Percentiles rank a stretch among this genome's conserved stretches.
Evolutionary conservation across 2,329 filamentous ascomycete genomes (phyloP).

Genomic region (Hymenoscyphus scutula): DNA sequence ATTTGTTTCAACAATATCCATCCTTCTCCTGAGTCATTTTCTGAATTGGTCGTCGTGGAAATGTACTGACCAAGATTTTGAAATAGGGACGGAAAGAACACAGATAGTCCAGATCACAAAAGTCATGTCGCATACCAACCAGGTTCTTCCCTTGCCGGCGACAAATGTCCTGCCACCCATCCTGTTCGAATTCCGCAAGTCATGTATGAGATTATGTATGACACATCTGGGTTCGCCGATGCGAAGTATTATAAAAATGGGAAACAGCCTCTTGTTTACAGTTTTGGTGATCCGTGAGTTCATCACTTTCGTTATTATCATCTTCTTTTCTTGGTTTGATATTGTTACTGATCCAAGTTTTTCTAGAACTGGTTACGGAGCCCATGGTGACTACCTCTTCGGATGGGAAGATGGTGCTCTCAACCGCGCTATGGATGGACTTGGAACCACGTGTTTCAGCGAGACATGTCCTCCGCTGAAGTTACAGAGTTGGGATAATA

Average conservation of each 20-base stretch:
- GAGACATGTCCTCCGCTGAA: constrained; percentile 6
- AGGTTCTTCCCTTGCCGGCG: constrained; percentile 15
- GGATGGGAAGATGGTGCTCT: constrained; percentile 12
- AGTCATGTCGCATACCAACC: constrained; percentile 26
- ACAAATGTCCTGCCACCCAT: constrained; percentile 32
- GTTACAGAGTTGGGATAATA: constrained; percentile 10
- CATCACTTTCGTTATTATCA: no score
- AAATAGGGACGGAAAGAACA: constrained; percentile 25
- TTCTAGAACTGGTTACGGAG: constrained; percentile 31
- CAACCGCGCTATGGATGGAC: constrained; percentile 6
- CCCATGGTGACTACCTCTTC: constrained; percentile 13
- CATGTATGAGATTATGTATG: constrained; percentile 32
- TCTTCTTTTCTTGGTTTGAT: no score
- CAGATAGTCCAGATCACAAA: constrained; percentile 23
- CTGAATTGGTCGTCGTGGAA: background rate
- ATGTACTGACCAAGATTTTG: constrained; percentile 11
- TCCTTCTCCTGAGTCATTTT: no score
- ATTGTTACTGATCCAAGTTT: background rate
- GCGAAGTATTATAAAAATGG: constrained; percentile 44
- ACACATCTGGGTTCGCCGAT: constrained; percentile 42
- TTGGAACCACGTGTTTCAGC: constrained; percentile 22
- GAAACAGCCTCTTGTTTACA: constrained; percentile 44
- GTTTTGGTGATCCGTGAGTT: constrained; percentile 42
- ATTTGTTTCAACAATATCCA: no score
- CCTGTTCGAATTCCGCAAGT: constrained; percentile 47